phyloP scores from a whole-genome alignment of 2,329 filamentous ascomycete genomes.

The Clarireedia paspali region DNA sequence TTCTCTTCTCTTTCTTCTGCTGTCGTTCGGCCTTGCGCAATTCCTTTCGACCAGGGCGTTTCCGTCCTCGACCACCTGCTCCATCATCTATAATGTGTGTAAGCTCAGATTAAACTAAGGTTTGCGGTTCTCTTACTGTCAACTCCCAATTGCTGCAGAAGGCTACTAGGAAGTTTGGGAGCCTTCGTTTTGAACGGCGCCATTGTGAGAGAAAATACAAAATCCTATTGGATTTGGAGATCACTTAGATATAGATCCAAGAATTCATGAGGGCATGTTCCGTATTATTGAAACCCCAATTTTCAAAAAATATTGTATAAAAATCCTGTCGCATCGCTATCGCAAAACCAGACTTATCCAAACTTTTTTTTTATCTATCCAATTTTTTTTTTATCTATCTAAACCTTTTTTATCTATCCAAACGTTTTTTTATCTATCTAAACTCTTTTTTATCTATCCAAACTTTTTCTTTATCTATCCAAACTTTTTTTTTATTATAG shows the following conservation, averaged over 20 bases:
- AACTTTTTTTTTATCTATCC: background rate
- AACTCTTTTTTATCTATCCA: background rate
- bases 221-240: background rate
- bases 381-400: background rate
- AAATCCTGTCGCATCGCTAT: too few species aligned
- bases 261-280: too few species aligned
- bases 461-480: background rate
- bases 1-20: slow-evolving; percentile 23
- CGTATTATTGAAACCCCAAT: too few species aligned
- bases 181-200: slow-evolving; percentile 28
- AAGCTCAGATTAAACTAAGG: background rate
- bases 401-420: background rate
- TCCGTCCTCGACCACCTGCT: slow-evolving; percentile 18
- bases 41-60: slow-evolving; percentile 26
- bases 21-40: slow-evolving; percentile 26
- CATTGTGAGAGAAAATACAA: slow-evolving; percentile 11
- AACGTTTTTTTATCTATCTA: too few species aligned
- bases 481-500: background rate
- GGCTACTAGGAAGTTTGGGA: slow-evolving; percentile 35
- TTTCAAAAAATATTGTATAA: too few species aligned
- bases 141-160: slow-evolving; percentile 38
- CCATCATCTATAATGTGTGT: background rate
- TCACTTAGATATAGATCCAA: background rate
- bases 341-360: background rate
- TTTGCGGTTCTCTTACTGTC: slow-evolving; percentile 19